Evolutionary conservation across 73 alveolate genomes (phyloP).

Genomic region (Tetrahymena thermophila): DNA sequence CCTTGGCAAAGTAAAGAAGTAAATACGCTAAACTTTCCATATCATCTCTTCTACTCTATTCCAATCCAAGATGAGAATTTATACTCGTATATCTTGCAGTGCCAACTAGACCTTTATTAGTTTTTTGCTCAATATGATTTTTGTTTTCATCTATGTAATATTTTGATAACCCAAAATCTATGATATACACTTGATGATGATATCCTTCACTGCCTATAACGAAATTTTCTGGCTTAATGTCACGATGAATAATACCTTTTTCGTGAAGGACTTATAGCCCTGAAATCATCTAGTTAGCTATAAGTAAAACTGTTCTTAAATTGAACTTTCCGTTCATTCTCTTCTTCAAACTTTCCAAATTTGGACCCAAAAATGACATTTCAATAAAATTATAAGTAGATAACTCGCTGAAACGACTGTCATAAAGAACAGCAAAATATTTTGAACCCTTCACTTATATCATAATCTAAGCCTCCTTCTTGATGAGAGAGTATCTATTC

Average conservation of each 20-base stretch:
- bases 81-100: constrained; percentile 76
- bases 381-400: constrained; percentile 53
- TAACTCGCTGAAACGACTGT: constrained; percentile 43
- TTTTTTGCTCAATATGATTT: constrained; percentile 60
- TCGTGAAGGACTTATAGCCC: constrained; percentile 55
- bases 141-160: constrained; percentile 53
- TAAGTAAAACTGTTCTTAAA: constrained; percentile 27
- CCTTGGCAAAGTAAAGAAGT: constrained; percentile 76
- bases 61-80: constrained; percentile 63
- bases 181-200: constrained; percentile 36
- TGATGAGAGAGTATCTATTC: constrained; percentile 49
- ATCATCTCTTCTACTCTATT: constrained; percentile 86
- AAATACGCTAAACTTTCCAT: constrained; percentile 78
- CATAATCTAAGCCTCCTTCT: constrained; percentile 51
- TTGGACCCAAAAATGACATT: constrained; percentile 56
- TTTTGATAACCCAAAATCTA: constrained; percentile 75
- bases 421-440: constrained; percentile 49
- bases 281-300: constrained; percentile 50
- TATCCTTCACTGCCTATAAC: constrained; percentile 38
- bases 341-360: constrained; percentile 47
- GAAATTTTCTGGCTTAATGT: constrained; percentile 72
- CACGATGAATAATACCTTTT: constrained; percentile 58
- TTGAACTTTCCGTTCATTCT: constrained; percentile 48
- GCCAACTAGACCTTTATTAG: constrained; percentile 59
- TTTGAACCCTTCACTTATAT: constrained; percentile 33